Conservation (phyloP, 805 yeast species). For the Candida golubevii region DNA sequence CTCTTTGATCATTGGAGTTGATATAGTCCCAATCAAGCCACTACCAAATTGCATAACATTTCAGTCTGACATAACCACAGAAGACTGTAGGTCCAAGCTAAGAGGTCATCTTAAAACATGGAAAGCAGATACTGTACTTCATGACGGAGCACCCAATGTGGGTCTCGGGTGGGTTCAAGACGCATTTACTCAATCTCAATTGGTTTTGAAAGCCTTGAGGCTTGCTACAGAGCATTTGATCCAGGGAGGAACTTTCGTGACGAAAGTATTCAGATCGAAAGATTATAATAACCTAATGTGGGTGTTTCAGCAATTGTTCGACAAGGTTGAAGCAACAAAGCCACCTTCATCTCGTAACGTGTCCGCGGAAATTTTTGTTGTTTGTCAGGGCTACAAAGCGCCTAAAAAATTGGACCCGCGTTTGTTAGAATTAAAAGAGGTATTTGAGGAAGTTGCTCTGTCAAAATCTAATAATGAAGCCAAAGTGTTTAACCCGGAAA, state of each 20-base stretch:
- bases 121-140: conserved; percentile 97
- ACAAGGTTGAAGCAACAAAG: conserved; percentile 96
- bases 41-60: conserved; percentile 91
- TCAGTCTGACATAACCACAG: conserved; percentile 96
- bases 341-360: conserved; percentile 99
- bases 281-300: conserved; percentile 96
- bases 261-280: conserved; percentile 97
- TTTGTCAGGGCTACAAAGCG: conserved; percentile 92
- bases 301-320: conserved; percentile 95
- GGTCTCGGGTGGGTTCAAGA: conserved; percentile 99
- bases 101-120: conserved; percentile 97
- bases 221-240: conserved; percentile 89
- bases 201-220: conserved; percentile 88
- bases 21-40: conserved; percentile 95
- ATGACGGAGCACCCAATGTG: conserved; percentile 99
- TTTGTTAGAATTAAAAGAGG: conserved; percentile 84
- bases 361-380: conserved; percentile 98
- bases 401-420: conserved; percentile 94
- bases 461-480: conserved; percentile 77
- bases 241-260: conserved; percentile 92
- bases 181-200: conserved; percentile 96
- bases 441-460: conserved; percentile 80
- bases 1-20: conserved; percentile 96
- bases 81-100: conserved; percentile 90
- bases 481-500: conserved; percentile 91